phyloP scores from a whole-genome alignment of 371 early-diverging fungal species.

The Haplosporangium sp. region DNA sequence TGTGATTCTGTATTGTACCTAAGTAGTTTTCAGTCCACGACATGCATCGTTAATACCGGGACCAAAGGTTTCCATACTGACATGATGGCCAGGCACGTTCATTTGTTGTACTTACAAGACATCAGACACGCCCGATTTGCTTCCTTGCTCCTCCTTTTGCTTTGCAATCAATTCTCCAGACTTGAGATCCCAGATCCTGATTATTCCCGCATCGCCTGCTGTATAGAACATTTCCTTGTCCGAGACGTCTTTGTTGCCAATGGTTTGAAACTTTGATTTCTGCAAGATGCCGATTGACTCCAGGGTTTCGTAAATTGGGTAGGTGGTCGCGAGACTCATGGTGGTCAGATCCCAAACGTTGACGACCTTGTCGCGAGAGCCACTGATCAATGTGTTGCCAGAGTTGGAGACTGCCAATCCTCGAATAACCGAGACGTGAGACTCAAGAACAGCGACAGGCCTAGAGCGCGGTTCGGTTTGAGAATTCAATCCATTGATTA shows the following conservation, averaged over 20 bases:
- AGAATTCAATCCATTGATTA: too few relatives aligned
- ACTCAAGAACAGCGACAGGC: slow-evolving; percentile 79
- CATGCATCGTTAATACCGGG: too few relatives aligned
- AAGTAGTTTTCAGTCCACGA: not conserved
- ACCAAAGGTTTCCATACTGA: not conserved
- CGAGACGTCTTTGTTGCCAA: slow-evolving; percentile 56
- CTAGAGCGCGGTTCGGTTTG: slow-evolving; percentile 30
- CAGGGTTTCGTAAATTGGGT: slow-evolving; percentile 86
- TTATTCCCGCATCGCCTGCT: slow-evolving; percentile 81
- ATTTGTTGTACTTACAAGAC: slow-evolving; percentile 59
- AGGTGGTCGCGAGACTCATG: slow-evolving; percentile 78
- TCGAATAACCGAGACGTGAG: slow-evolving; percentile 93
- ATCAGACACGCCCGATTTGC: slow-evolving; percentile 74
- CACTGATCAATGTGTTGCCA: slow-evolving; percentile 84
- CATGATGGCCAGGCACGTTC: not conserved
- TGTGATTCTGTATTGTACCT: slow-evolving; percentile 68
- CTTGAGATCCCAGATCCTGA: slow-evolving; percentile 80
- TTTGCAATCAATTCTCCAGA: slow-evolving; percentile 69
- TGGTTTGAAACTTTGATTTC: slow-evolving; percentile 47
- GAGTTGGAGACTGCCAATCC: slow-evolving; percentile 84
- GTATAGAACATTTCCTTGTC: slow-evolving; percentile 77
- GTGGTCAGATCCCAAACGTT: slow-evolving; percentile 90
- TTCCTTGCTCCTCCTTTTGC: slow-evolving; percentile 71
- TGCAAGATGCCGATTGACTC: slow-evolving; percentile 79
- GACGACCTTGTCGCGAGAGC: slow-evolving; percentile 95